Evolutionary conservation across 768 basidiomycete species (phyloP).

Genomic region (Wakefieldia striispora): DNA sequence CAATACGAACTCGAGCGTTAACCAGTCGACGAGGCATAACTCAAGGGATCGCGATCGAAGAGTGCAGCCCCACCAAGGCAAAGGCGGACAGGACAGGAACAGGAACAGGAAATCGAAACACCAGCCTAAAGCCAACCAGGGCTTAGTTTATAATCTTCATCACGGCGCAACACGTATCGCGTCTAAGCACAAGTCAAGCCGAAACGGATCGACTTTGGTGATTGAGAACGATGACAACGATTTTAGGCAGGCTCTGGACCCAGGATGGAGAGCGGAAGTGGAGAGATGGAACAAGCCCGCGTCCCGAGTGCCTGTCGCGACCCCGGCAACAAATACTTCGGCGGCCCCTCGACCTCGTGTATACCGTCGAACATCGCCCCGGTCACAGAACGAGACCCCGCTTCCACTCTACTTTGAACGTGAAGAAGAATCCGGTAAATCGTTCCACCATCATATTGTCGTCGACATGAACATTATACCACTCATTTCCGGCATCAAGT

Average conservation of each 20-base stretch:
- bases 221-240: conserved; percentile 45
- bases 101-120: conserved; percentile 27
- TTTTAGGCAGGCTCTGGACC: conserved; percentile 42
- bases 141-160: conserved; percentile 39
- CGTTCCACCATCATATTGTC: conserved; percentile 24
- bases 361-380: conserved; percentile 13
- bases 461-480: conserved; percentile 52
- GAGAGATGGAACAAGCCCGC: conserved; percentile 31
- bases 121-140: conserved; percentile 27
- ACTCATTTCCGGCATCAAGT: conserved; percentile 51
- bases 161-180: conserved; percentile 38
- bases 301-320: conserved; percentile 10
- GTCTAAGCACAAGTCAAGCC: conserved; percentile 20
- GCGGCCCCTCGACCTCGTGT: conserved; percentile 11
- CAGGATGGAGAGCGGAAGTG: conserved; percentile 33
- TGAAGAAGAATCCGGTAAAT: conserved; percentile 4
- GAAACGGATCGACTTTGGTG: conserved; percentile 31
- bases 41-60: conserved; percentile 10
- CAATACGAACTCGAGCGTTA: conserved; percentile 6
- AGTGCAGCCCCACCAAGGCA: conserved; percentile 7
- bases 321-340: background rate
- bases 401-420: conserved; percentile 17
- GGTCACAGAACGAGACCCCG: conserved; percentile 7
- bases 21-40: conserved; percentile 5
- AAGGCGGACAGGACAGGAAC: conserved; percentile 5